These are phyloP conservation scores for Artemisia tridentata DNA, from an alignment of 129 eudicot genomes.

Conservation along the genomic window DNA sequence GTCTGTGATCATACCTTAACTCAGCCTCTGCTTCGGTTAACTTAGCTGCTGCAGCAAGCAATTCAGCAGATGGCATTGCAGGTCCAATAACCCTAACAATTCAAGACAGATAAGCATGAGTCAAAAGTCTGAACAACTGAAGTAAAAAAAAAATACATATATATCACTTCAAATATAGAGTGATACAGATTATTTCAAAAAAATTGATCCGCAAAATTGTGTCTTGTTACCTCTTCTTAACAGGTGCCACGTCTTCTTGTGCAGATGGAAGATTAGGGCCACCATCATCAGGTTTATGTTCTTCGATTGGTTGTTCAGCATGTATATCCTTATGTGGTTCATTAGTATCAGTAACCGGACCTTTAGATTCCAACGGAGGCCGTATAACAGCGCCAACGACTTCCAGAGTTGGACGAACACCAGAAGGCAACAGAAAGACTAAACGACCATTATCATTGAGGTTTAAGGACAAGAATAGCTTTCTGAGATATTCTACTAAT, in stretches of 20 bases:
- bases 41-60: conserved; percentile 98
- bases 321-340: conserved; percentile 29
- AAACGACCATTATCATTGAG: conserved; percentile 73
- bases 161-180: neutral
- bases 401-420: conserved; percentile 69
- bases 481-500: conserved; percentile 63
- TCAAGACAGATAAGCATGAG: conserved; percentile 11
- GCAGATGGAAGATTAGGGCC: conserved; percentile 31
- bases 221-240: conserved; percentile 51
- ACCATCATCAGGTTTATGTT: conserved; percentile 27
- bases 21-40: conserved; percentile 98
- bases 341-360: conserved; percentile 32
- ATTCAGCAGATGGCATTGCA: conserved; percentile 98
- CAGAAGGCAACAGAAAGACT: conserved; percentile 69
- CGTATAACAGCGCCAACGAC: conserved; percentile 66
- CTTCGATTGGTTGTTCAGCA: conserved; percentile 34
- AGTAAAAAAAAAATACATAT: neutral
- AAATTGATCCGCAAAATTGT: neutral
- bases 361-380: conserved; percentile 36
- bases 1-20: conserved; percentile 52
- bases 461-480: conserved; percentile 71
- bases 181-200: neutral
- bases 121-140: neutral
- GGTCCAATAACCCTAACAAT: conserved; percentile 84
- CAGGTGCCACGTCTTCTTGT: conserved; percentile 46